These are phyloP conservation scores for Termitomyces sp. DNA, from an alignment of 768 basidiomycete genomes.

Conservation along the genomic window DNA sequence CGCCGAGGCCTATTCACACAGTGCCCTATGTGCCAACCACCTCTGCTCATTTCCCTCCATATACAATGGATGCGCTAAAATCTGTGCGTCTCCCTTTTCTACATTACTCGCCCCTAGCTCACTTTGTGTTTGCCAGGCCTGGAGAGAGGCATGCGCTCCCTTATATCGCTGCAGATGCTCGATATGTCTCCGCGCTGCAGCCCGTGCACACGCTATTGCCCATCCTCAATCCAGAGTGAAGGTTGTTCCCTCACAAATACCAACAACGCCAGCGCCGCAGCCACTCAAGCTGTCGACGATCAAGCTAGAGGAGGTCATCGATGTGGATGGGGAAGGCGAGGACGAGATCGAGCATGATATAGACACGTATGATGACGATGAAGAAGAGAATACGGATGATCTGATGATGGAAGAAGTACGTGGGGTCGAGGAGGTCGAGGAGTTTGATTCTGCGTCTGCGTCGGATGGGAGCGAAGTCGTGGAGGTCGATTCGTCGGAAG, in stretches of 20 bases:
- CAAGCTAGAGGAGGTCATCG: constrained; percentile 11
- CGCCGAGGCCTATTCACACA: constrained; percentile 56
- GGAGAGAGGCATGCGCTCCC: constrained; percentile 72
- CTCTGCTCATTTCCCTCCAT: constrained; percentile 48
- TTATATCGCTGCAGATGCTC: constrained; percentile 69
- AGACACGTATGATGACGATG: constrained; percentile 17
- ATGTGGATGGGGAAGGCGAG: constrained; percentile 19
- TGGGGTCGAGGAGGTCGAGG: constrained; percentile 28
- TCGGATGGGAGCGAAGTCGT: constrained; percentile 5
- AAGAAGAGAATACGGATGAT: constrained; percentile 18
- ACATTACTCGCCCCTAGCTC: constrained; percentile 2
- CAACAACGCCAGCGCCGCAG: neutral
- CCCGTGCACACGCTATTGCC: constrained; percentile 38
- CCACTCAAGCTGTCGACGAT: constrained; percentile 3
- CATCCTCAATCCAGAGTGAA: neutral
- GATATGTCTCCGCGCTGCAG: constrained; percentile 69
- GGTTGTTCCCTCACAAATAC: constrained; percentile 1
- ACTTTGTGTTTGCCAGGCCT: constrained; percentile 39
- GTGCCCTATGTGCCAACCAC: constrained; percentile 70
- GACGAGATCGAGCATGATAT: constrained; percentile 22
- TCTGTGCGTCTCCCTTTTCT: constrained; percentile 35
- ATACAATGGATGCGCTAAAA: constrained; percentile 56
- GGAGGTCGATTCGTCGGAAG: neutral
- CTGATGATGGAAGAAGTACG: constrained; percentile 21
- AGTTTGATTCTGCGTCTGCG: constrained; percentile 10